phyloP scores from a whole-genome alignment of 768 basidiomycete genomes.

The Russula vinacea region DNA sequence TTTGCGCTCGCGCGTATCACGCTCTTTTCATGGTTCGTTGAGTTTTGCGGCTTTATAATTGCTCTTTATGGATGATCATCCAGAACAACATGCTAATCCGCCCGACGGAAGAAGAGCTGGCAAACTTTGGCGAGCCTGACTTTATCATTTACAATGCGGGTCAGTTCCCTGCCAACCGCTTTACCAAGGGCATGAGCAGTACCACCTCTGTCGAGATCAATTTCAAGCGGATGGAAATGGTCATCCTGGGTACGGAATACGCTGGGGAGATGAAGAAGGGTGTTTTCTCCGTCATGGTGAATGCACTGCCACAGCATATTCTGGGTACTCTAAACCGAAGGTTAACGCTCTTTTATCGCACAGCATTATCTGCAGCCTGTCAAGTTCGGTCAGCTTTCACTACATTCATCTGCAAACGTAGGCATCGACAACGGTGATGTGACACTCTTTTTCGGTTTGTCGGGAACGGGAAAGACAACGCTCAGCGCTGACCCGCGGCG shows the following conservation, averaged over 20 bases:
- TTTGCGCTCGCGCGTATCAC: slow-evolving; percentile 97
- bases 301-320: slow-evolving; percentile 24
- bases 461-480: slow-evolving; percentile 98
- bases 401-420: slow-evolving; percentile 98
- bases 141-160: slow-evolving; percentile 99
- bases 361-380: slow-evolving; percentile 97
- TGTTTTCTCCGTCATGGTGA: slow-evolving; percentile 96
- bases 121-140: slow-evolving; percentile 94
- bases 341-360: slow-evolving; percentile 27
- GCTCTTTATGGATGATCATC: slow-evolving; percentile 9
- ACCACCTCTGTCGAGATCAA: slow-evolving; percentile 99
- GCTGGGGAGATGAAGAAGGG: slow-evolving; percentile 99
- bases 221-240: slow-evolving; percentile 99
- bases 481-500: slow-evolving; percentile 95
- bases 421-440: slow-evolving; percentile 87
- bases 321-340: slow-evolving; percentile 4
- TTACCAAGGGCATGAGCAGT: slow-evolving; percentile 99
- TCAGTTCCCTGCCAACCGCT: slow-evolving; percentile 99
- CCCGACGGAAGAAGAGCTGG: slow-evolving; percentile 91
- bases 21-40: slow-evolving; percentile 91
- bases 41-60: slow-evolving; percentile 7
- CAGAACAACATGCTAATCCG: slow-evolving; percentile 99
- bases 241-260: slow-evolving; percentile 97
- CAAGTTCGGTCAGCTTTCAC: slow-evolving; percentile 95
- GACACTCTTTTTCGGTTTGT: slow-evolving; percentile 97